A percentile compares a stretch with the other conserved stretches of the same genome.
Conservation (phyloP, 1,139 yeast species). For the Yamadazyma diddensiae region DNA sequence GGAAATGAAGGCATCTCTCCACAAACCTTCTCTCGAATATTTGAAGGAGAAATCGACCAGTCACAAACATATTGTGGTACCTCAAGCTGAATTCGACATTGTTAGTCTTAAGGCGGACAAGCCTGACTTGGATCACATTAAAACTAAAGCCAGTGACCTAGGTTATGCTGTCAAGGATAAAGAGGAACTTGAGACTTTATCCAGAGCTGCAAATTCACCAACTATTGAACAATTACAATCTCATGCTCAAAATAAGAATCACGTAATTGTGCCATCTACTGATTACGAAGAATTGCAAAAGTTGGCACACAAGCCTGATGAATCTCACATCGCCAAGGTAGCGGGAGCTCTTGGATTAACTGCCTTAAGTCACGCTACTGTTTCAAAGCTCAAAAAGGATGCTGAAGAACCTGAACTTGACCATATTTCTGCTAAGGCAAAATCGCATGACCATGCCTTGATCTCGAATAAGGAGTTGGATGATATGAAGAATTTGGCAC, state of each 20-base stretch:
- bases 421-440: slow-evolving; percentile 18
- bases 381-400: slow-evolving; percentile 14
- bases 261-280: slow-evolving; percentile 9
- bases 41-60: slow-evolving; percentile 24
- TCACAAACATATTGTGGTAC: slow-evolving; percentile 8
- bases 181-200: slow-evolving; percentile 5
- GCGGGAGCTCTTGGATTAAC: slow-evolving; percentile 21
- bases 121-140: slow-evolving; percentile 15
- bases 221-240: slow-evolving; percentile 17
- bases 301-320: slow-evolving; percentile 22
- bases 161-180: slow-evolving; percentile 4
- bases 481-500: slow-evolving; percentile 6
- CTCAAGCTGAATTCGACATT: slow-evolving; percentile 8
- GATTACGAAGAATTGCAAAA: slow-evolving; percentile 13
- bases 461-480: slow-evolving; percentile 26
- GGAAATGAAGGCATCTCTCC: slow-evolving; percentile 15
- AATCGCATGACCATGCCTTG: slow-evolving; percentile 13
- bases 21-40: slow-evolving; percentile 25
- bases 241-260: slow-evolving; percentile 15
- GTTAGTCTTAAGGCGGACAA: slow-evolving; percentile 13
- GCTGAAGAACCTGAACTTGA: slow-evolving; percentile 22
- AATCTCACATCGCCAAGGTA: slow-evolving; percentile 21
- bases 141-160: slow-evolving; percentile 10
- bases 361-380: slow-evolving; percentile 19
- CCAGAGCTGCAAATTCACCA: slow-evolving; percentile 17